Conservation (phyloP, 2,329 filamentous ascomycete species). For the Aspergillus novoparasiticus region DNA sequence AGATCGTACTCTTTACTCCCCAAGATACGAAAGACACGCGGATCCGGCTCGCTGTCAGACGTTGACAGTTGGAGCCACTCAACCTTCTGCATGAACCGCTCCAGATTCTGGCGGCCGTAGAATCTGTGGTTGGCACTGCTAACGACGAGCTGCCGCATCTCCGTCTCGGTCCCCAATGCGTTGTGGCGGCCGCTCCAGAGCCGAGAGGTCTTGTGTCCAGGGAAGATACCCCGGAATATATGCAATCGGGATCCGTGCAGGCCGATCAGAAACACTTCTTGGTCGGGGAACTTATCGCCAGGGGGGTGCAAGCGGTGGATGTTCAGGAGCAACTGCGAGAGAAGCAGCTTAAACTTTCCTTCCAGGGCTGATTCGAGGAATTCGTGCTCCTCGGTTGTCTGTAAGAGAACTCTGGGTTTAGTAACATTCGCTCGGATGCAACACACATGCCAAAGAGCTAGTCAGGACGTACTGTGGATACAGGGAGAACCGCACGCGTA, state of each 20-base stretch:
- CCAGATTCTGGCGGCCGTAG: conserved; percentile 21
- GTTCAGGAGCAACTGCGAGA: conserved; percentile 27
- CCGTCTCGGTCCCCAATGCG: neutral
- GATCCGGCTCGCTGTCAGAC: conserved; percentile 19
- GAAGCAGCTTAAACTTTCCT: conserved; percentile 30
- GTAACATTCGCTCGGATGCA: neutral
- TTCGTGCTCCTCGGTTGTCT: conserved; percentile 20
- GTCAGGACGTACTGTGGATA: conserved; percentile 22
- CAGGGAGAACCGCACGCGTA: conserved; percentile 19
- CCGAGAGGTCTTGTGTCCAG: conserved; percentile 28
- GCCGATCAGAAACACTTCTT: conserved; percentile 32
- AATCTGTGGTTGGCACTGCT: conserved; percentile 11
- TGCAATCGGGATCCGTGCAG: conserved; percentile 33
- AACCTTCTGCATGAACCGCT: conserved; percentile 19
- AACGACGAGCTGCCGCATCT: neutral
- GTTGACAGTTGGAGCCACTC: conserved; percentile 18
- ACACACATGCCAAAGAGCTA: neutral
- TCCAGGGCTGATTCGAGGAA: conserved; percentile 20
- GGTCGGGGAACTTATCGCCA: conserved; percentile 31
- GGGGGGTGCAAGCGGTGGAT: conserved; percentile 18
- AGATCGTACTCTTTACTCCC: conserved; percentile 32
- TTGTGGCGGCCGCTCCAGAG: conserved; percentile 26
- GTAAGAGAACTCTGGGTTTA: neutral
- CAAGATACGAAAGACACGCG: conserved; percentile 25
- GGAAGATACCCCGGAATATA: conserved; percentile 32